A percentile compares a stretch with the other conserved stretches of the same genome.
Evolutionary conservation across 345 rosid species (phyloP).

Genomic region (Salix viminalis): DNA sequence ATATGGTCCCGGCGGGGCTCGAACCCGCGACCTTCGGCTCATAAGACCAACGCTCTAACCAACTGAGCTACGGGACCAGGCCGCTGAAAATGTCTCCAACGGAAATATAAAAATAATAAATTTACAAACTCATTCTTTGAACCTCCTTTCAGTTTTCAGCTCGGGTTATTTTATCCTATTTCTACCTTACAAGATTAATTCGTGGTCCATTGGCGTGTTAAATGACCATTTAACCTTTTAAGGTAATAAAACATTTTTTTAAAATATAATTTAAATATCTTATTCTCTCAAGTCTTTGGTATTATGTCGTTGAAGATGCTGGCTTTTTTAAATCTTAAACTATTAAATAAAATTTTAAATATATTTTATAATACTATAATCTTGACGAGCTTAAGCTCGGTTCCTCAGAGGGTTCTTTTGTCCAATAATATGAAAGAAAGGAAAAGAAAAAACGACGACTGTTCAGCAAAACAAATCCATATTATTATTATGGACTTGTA

Average conservation of each 20-base stretch:
- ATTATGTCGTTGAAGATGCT: no score
- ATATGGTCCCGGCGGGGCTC: conserved; percentile 33
- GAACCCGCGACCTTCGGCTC: conserved; percentile 41
- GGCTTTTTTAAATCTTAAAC: no score
- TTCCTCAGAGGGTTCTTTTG: no score
- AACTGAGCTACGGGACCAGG: conserved; percentile 98
- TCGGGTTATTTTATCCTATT: background rate
- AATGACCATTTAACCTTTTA: no score
- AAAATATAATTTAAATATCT: no score
- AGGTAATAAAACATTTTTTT: no score
- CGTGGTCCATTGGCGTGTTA: background rate
- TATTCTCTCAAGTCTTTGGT: no score
- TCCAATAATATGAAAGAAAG: background rate
- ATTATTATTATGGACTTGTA: background rate
- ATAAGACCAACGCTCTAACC: conserved; percentile 95
- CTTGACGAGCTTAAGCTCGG: background rate
- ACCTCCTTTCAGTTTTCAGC: background rate
- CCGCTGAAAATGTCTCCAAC: rapidly evolving
- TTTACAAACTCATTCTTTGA: rapidly evolving
- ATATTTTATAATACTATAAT: no score
- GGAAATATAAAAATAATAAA: no score
- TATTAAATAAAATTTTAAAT: no score
- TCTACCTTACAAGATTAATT: background rate
- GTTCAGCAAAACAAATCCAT: background rate
- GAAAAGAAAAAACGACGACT: background rate